Conservation (phyloP, 208 protist species). For the Cochliopodium minus region DNA sequence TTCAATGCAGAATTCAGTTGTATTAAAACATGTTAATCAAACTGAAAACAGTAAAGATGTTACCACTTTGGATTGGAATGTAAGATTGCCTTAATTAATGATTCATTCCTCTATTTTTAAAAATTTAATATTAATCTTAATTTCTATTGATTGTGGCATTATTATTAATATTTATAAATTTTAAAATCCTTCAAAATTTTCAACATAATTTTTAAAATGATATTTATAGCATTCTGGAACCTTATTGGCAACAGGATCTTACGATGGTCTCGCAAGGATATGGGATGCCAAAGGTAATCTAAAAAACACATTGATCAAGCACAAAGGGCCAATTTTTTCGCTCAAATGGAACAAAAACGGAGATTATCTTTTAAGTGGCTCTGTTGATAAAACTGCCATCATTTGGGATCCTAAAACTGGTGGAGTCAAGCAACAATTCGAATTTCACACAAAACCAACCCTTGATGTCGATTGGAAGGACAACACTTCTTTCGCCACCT, state of each 20-base stretch:
- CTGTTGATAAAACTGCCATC: conserved; percentile 49
- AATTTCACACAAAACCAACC: conserved; percentile 26
- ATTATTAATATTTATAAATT: not conserved
- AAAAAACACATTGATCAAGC: conserved; percentile 21
- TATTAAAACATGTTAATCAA: not conserved
- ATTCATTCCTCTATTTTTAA: not conserved
- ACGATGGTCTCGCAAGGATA: conserved; percentile 48
- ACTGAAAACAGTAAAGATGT: conserved; percentile 37
- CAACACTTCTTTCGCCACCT: conserved; percentile 49
- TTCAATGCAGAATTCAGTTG: conserved; percentile 16
- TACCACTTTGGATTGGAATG: conserved; percentile 53
- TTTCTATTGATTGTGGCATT: not conserved
- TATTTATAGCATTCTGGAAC: conserved; percentile 30
- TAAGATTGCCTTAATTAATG: conserved; percentile 15
- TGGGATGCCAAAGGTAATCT: conserved; percentile 36
- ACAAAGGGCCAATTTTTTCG: conserved; percentile 52
- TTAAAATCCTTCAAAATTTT: too few relatives aligned
- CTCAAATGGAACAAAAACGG: conserved; percentile 58
- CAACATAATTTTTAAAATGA: too few relatives aligned
- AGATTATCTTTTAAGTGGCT: conserved; percentile 40
- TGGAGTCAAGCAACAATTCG: not conserved
- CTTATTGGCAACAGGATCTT: conserved; percentile 52
- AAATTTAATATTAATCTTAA: conserved; percentile 9
- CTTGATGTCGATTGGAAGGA: conserved; percentile 65
- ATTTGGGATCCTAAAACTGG: conserved; percentile 40